A percentile compares a stretch with the other conserved stretches of the same genome.
Evolutionary conservation across 1,139 yeast genomes (phyloP).

Genomic region (Hemisphaericaspora xylofermentans): DNA sequence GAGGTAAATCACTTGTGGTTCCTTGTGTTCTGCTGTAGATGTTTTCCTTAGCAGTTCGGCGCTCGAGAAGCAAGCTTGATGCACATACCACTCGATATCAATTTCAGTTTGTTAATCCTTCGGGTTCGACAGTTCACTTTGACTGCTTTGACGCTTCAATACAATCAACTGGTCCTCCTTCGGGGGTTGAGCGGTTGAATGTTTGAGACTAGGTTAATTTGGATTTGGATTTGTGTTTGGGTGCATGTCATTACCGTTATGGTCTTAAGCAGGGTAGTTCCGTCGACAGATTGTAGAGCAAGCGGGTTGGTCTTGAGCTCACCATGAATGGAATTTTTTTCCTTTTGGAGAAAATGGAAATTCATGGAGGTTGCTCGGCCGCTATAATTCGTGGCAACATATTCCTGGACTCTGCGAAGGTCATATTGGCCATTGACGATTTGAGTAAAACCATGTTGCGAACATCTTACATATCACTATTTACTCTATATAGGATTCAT

Average conservation of each 20-base stretch:
- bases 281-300: constrained; percentile 78
- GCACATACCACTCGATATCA: constrained; percentile 14
- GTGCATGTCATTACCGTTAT: constrained; percentile 18
- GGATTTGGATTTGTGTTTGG: constrained; percentile 17
- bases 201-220: constrained; percentile 23
- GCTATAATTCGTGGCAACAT: constrained; percentile 62
- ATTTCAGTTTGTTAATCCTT: constrained; percentile 20
- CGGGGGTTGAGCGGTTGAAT: constrained; percentile 52
- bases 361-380: constrained; percentile 56
- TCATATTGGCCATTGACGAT: constrained; percentile 72
- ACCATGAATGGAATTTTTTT: constrained; percentile 21
- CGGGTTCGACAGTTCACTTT: constrained; percentile 17
- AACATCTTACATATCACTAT: constrained; percentile 49
- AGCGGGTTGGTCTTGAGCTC: constrained; percentile 72
- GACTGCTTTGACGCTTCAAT: constrained; percentile 27
- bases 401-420: constrained; percentile 93
- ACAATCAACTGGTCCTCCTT: constrained; percentile 45
- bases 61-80: constrained; percentile 62
- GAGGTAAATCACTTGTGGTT: constrained; percentile 26
- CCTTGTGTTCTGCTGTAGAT: constrained; percentile 30
- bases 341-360: constrained; percentile 1
- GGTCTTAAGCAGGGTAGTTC: constrained; percentile 76
- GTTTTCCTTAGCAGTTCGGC: constrained; percentile 60
- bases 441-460: constrained; percentile 93
- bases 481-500: too few species aligned